phyloP scores from a whole-genome alignment of 2,329 filamentous ascomycete species.

The Calonectria crousiana region DNA sequence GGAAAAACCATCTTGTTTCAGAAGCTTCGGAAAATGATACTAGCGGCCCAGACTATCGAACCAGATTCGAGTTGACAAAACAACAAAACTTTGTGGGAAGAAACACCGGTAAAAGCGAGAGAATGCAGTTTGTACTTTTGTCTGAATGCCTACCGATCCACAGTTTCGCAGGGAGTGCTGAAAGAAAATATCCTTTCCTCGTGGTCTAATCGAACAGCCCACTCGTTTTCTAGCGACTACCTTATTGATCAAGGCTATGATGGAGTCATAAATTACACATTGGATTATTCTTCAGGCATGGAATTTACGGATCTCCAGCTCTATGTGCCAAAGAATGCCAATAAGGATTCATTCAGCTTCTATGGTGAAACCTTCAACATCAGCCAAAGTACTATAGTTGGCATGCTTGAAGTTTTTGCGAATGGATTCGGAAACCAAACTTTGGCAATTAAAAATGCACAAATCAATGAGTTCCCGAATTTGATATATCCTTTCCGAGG shows the following conservation, averaged over 20 bases:
- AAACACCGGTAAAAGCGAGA: background rate
- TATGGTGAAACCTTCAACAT: slow-evolving; percentile 14
- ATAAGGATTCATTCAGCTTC: background rate
- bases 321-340: background rate
- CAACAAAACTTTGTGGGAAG: background rate
- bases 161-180: background rate
- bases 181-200: background rate
- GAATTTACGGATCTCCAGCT: background rate
- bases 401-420: background rate
- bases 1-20: background rate
- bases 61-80: background rate
- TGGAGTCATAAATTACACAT: background rate
- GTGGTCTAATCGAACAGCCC: background rate
- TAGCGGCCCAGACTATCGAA: background rate
- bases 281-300: background rate
- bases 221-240: background rate
- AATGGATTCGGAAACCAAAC: slow-evolving; percentile 10
- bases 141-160: background rate
- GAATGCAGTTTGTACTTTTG: background rate
- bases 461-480: no score
- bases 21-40: background rate
- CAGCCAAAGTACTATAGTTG: background rate
- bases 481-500: slow-evolving; percentile 11
- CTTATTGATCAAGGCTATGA: background rate
- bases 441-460: background rate